Conservation (phyloP, 83 land plant genomes). For the Isoetes engelmannii region DNA sequence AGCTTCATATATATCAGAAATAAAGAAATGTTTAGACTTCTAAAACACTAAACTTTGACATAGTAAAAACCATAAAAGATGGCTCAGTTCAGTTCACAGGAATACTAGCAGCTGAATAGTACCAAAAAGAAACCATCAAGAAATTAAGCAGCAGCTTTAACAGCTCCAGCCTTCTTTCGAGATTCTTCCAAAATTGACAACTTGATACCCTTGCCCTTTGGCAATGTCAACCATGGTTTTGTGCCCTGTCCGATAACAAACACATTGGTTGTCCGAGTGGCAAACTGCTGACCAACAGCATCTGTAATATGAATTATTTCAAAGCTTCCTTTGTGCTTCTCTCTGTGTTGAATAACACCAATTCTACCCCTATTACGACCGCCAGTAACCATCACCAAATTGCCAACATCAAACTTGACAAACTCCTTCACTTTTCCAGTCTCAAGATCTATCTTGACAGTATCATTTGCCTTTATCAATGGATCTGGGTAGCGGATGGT, state of each 20-base stretch:
- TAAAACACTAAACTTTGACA: too few relatives aligned
- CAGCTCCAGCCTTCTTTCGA: conserved; percentile 28
- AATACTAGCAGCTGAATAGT: too few relatives aligned
- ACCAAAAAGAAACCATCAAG: too few relatives aligned
- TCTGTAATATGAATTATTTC: conserved; percentile 43
- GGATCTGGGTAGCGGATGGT: conserved; percentile 51
- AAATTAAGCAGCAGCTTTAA: conserved; percentile 23
- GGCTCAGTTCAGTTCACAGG: too few relatives aligned
- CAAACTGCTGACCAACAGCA: conserved; percentile 38
- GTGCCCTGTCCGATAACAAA: conserved; percentile 40
- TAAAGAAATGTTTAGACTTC: too few relatives aligned
- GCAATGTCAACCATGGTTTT: conserved; percentile 45
- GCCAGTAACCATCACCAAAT: conserved; percentile 47
- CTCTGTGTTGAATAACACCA: conserved; percentile 42
- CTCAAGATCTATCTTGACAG: conserved; percentile 41
- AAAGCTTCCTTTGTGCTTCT: conserved; percentile 51
- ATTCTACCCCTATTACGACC: conserved; percentile 47
- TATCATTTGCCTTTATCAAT: conserved; percentile 47
- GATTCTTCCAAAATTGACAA: conserved; percentile 44
- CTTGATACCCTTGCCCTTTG: conserved; percentile 53
- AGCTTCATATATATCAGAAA: too few relatives aligned
- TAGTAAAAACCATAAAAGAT: too few relatives aligned
- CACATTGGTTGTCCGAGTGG: conserved; percentile 50
- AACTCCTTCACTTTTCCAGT: conserved; percentile 43
- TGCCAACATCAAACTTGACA: conserved; percentile 49